phyloP scores from a whole-genome alignment of 129 eudicot species.

The Centella asiatica region DNA sequence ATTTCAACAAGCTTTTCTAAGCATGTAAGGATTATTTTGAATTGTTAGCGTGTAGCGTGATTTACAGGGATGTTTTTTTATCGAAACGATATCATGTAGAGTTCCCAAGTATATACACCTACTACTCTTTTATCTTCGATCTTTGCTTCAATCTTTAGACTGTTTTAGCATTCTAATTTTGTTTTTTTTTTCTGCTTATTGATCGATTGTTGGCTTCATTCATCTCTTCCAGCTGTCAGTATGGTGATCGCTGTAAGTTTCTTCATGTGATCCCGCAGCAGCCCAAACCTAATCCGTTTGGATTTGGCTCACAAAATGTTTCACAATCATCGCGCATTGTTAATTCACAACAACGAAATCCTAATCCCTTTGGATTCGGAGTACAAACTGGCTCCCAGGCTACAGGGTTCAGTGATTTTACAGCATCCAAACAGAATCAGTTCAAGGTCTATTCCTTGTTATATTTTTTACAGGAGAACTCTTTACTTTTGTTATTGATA shows the following conservation, averaged over 20 bases:
- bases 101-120: no score
- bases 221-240: slow-evolving; percentile 63
- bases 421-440: slow-evolving; percentile 49
- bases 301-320: slow-evolving; percentile 62
- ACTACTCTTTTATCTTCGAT: no score
- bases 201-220: slow-evolving; percentile 4
- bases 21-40: no score
- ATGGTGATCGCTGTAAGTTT: slow-evolving; percentile 79
- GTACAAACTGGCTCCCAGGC: slow-evolving; percentile 54
- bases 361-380: slow-evolving; percentile 97
- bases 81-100: no score
- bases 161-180: neutral
- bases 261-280: slow-evolving; percentile 62
- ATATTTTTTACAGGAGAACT: neutral
- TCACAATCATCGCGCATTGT: slow-evolving; percentile 26
- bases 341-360: slow-evolving; percentile 53
- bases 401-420: slow-evolving; percentile 29
- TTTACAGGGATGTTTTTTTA: no score
- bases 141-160: neutral
- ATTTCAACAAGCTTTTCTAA: no score
- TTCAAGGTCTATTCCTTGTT: slow-evolving; percentile 50
- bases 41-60: no score
- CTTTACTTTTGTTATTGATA: slow-evolving; percentile 4
- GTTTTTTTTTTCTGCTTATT: neutral
- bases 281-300: slow-evolving; percentile 52